Percentiles rank a stretch among this genome's conserved stretches.
Conservation (phyloP, 331 rosid species). For the Quercus lobata region DNA sequence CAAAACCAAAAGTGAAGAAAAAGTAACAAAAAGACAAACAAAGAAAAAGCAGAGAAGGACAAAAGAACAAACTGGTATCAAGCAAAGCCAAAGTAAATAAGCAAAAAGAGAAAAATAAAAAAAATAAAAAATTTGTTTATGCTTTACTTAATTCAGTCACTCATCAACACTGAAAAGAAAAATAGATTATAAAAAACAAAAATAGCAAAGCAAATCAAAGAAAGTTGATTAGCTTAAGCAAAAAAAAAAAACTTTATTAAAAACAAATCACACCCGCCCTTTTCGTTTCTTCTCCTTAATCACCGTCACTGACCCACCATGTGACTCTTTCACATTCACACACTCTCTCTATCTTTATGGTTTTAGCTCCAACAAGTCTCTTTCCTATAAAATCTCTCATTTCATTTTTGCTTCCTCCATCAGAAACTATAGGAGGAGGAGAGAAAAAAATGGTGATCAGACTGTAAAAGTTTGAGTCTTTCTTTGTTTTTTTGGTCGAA, state of each 20-base stretch:
- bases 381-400: conserved; percentile 18
- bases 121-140: conserved; percentile 23
- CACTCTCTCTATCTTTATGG: background rate
- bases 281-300: conserved; percentile 26
- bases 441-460: conserved; percentile 10
- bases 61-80: background rate
- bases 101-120: background rate
- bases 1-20: background rate
- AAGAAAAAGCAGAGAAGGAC: too few species aligned
- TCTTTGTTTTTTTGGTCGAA: background rate
- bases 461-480: background rate
- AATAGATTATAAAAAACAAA: background rate
- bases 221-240: background rate
- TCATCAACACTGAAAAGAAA: background rate
- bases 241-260: background rate
- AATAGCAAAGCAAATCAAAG: background rate
- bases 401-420: background rate
- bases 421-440: background rate
- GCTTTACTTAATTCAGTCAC: conserved; percentile 32
- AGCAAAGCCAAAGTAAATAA: background rate
- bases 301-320: conserved; percentile 37
- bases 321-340: conserved; percentile 32
- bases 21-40: background rate
- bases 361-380: background rate
- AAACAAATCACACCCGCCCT: conserved; percentile 49